Base-by-base conservation (phyloP, 768 basidiomycete species). In the Clitopilus passeckerianus region DNA sequence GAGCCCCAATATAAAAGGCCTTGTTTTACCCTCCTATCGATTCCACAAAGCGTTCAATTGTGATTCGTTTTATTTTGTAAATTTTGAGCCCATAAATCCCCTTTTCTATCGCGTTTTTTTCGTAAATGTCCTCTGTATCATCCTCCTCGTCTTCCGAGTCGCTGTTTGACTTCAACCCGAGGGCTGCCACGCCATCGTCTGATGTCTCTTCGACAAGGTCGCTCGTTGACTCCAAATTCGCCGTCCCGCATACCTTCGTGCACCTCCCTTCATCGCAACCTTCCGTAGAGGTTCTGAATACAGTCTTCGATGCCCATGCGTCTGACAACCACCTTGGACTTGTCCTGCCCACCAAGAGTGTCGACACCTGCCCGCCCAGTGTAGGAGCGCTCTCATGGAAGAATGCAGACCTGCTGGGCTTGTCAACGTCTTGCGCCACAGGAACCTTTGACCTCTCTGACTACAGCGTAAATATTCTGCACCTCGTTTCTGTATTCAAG, bases 1-100 rank as follows among this genome's bases (percentile, higher is more conserved):
- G n/a, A 10, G 54, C n/a, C 37, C 24, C 35, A 33, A 37, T 55
- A 55, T 55, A 55, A 55, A 55, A 55, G 54, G 16, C 33, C 54
- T 55, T 33, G 30, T 55, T 37, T 55, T 55, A 18, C 54, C 22
- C 30, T 24, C n/a, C 54, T 55, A 50, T 50, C 46, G 18, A 20
- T 5, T 5, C 54, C 14, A 10, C 24, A 16, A 33, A 34, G n/a
- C 16, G 27, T 55, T 16, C 23, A 23, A n/a, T 24, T 34, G 16
- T 22, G 16, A 55, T 33, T 34, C 30, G 20, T n/a, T 24, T 22
- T 22, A 23, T 22, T 24, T 22, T 24, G 16, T 9, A 6, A 24
- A 22, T 24, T 16, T 53, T 53, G 5, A 41, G 46, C 46, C 12
- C 22, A 9, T 5, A 50, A 18, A 50, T 16, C 10, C 46, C 10